phyloP scores from a whole-genome alignment of 2,329 filamentous ascomycete species.

The Ilyonectria destructans region DNA sequence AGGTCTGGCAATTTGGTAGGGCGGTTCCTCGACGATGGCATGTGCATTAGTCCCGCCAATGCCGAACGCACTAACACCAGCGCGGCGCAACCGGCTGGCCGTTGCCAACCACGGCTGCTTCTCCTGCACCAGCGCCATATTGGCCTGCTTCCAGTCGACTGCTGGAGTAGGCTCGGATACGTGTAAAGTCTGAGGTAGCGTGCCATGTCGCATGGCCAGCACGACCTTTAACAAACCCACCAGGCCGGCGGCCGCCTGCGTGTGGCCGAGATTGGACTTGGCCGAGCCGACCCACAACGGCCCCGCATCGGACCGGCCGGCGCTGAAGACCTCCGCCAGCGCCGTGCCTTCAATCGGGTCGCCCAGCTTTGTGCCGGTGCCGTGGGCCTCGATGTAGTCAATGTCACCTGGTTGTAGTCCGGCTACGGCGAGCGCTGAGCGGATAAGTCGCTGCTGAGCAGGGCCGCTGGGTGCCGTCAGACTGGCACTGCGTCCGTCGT shows the following conservation, averaged over 20 bases:
- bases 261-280: slow-evolving; percentile 77
- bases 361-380: slow-evolving; percentile 88
- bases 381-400: slow-evolving; percentile 90
- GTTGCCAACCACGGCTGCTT: not conserved
- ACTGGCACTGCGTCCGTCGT: slow-evolving; percentile 59
- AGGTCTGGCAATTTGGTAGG: not conserved
- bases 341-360: slow-evolving; percentile 87
- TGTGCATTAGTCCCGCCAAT: not conserved
- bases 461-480: slow-evolving; percentile 58
- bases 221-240: slow-evolving; percentile 73
- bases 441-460: slow-evolving; percentile 58
- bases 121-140: not conserved
- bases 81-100: not conserved
- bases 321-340: slow-evolving; percentile 72
- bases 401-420: slow-evolving; percentile 30
- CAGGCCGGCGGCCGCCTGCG: slow-evolving; percentile 73
- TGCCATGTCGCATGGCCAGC: slow-evolving; percentile 25
- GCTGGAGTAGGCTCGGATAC: not conserved
- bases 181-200: slow-evolving; percentile 54
- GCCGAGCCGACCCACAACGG: slow-evolving; percentile 66
- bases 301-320: not conserved
- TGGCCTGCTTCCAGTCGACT: not conserved
- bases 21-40: not conserved
- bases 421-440: slow-evolving; percentile 27
- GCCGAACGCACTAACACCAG: not conserved